Conservation (phyloP, 2,329 filamentous ascomycete species). For the Parascedosporium putredinis region DNA sequence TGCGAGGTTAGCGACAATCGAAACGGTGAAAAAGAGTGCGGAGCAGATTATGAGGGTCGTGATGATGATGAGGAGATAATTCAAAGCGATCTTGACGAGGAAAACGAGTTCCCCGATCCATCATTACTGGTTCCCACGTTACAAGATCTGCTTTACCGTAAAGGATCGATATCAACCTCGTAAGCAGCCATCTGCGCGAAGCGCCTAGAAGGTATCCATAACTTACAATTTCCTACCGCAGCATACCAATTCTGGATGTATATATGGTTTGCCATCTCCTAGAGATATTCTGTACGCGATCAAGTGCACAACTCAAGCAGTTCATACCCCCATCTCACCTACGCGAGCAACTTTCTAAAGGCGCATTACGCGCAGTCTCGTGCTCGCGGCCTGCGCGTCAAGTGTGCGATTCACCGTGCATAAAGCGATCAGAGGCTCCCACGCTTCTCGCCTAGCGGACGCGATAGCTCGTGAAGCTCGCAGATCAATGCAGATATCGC, state of each 20-base stretch:
- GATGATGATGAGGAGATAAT: not conserved
- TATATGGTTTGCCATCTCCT: not conserved
- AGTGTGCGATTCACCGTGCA: not conserved
- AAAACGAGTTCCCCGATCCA: not conserved
- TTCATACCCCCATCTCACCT: not conserved
- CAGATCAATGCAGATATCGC: not conserved
- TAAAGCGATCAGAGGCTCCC: not conserved
- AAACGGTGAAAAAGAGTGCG: not conserved
- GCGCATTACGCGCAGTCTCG: not conserved
- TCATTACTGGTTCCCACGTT: not conserved
- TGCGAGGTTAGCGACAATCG: too few species aligned
- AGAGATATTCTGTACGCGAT: not conserved
- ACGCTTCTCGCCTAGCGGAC: not conserved
- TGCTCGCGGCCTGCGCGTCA: not conserved
- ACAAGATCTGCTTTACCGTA: not conserved
- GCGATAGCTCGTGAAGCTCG: not conserved
- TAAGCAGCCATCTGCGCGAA: not conserved
- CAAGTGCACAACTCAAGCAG: not conserved
- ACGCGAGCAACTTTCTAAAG: not conserved
- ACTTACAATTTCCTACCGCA: too few species aligned
- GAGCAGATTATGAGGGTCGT: not conserved
- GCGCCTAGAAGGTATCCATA: too few species aligned
- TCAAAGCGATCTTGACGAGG: not conserved
- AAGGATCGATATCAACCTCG: not conserved
- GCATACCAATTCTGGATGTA: not conserved